Conservation (phyloP, 2,329 filamentous ascomycete genomes). For the Lasiodiplodia sp. region DNA sequence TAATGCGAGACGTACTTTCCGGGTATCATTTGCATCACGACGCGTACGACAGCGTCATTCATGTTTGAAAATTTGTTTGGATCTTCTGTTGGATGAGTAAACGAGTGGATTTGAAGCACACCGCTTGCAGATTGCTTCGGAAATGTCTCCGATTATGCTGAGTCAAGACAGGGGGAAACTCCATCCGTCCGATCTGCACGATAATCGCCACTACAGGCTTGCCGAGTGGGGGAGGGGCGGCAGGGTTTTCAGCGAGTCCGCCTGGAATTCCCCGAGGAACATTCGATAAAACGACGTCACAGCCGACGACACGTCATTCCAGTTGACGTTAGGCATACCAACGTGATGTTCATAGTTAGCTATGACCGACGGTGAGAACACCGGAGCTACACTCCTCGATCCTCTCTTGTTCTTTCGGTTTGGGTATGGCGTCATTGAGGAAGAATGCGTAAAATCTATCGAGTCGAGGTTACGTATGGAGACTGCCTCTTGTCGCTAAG, state of each 20-base stretch:
- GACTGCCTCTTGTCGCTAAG: neutral
- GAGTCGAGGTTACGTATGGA: neutral
- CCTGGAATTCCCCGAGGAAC: neutral
- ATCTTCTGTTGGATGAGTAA: neutral
- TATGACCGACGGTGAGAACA: neutral
- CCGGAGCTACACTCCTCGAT: neutral
- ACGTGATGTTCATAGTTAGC: neutral
- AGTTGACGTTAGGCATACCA: neutral
- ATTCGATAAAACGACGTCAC: neutral
- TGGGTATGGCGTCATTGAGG: neutral
- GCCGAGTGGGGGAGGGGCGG: neutral
- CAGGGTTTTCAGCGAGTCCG: neutral
- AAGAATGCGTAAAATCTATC: neutral
- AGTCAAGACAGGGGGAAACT: constrained; percentile 2
- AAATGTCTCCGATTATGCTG: neutral
- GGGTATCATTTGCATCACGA: neutral
- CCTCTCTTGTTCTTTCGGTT: neutral
- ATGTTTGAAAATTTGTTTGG: neutral
- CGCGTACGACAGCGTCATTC: neutral
- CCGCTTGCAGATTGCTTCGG: neutral
- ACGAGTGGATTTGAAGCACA: neutral
- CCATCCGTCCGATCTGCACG: constrained; percentile 9
- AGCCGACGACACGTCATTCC: neutral
- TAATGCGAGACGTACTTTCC: constrained; percentile 3
- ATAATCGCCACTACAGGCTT: constrained; percentile 4